Conservation (phyloP, 192 early-diverging fungal species). For the Spinellus fusiger region DNA sequence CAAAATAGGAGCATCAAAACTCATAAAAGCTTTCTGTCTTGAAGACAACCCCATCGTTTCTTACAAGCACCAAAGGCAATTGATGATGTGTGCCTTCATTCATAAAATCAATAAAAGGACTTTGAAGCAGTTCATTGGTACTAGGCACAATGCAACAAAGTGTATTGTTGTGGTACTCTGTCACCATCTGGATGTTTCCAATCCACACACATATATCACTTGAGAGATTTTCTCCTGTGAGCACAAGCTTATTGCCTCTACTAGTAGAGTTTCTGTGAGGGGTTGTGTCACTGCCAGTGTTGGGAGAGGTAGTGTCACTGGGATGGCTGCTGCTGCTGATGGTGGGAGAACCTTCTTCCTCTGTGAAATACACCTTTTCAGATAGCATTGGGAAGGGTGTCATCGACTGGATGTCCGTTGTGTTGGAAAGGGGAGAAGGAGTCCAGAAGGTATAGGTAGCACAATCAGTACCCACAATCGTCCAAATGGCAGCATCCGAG, state of each 20-base stretch:
- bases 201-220: conserved; percentile 66
- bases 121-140: conserved; percentile 5
- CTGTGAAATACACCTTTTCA: neutral
- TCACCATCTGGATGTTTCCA: conserved; percentile 46
- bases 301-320: conserved; percentile 4
- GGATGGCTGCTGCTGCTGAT: neutral
- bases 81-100: conserved; percentile 2
- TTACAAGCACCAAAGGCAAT: conserved; percentile 26
- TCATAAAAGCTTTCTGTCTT: conserved; percentile 26
- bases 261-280: conserved; percentile 12
- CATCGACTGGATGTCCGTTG: conserved; percentile 5
- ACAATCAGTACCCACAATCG: conserved; percentile 78
- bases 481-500: conserved; percentile 84
- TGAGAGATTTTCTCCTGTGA: conserved; percentile 64
- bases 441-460: conserved; percentile 50
- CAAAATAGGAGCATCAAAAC: conserved; percentile 5
- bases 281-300: neutral
- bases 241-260: conserved; percentile 31
- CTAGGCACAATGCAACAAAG: conserved; percentile 39
- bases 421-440: conserved; percentile 19
- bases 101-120: conserved; percentile 1
- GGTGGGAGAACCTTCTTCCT: no score
- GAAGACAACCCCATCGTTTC: conserved; percentile 35
- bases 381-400: conserved; percentile 32
- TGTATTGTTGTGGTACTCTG: conserved; percentile 37